Conservation (phyloP, 2,329 filamentous ascomycete genomes). For the Xylariaceae sp. region DNA sequence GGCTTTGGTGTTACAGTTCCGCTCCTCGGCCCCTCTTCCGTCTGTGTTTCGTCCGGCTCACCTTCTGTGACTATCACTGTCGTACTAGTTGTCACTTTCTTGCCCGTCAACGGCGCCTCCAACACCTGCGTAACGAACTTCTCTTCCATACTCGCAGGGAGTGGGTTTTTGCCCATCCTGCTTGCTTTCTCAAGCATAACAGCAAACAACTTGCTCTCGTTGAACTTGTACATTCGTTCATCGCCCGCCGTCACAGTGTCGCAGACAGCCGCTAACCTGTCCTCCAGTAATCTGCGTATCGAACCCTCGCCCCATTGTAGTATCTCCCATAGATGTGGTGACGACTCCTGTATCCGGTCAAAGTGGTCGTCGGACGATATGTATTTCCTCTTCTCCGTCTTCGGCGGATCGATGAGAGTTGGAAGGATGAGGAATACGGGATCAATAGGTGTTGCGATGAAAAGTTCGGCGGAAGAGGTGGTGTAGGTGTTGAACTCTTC, state of each 20-base stretch:
- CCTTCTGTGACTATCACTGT: slow-evolving; percentile 8
- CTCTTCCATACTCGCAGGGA: slow-evolving; percentile 82
- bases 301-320: slow-evolving; percentile 45
- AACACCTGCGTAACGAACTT: slow-evolving; percentile 75
- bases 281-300: slow-evolving; percentile 54
- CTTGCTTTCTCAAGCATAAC: slow-evolving; percentile 70
- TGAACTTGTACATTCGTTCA: slow-evolving; percentile 82
- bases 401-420: slow-evolving; percentile 48
- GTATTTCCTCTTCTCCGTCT: slow-evolving; percentile 57
- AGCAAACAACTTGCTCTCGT: slow-evolving; percentile 64
- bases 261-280: slow-evolving; percentile 68
- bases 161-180: slow-evolving; percentile 59
- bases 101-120: slow-evolving; percentile 70
- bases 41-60: slow-evolving; percentile 10
- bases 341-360: slow-evolving; percentile 55
- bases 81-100: slow-evolving; percentile 54
- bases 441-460: slow-evolving; percentile 81
- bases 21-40: slow-evolving; percentile 20
- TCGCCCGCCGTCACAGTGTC: slow-evolving; percentile 80
- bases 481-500: slow-evolving; percentile 40
- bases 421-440: slow-evolving; percentile 81
- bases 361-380: slow-evolving; percentile 70
- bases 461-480: slow-evolving; percentile 69
- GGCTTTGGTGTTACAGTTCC: slow-evolving; percentile 28
- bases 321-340: slow-evolving; percentile 58